These are phyloP conservation scores for Pestalotiopsis sp. DNA, from an alignment of 2,329 filamentous ascomycete genomes.

Conservation along the genomic window DNA sequence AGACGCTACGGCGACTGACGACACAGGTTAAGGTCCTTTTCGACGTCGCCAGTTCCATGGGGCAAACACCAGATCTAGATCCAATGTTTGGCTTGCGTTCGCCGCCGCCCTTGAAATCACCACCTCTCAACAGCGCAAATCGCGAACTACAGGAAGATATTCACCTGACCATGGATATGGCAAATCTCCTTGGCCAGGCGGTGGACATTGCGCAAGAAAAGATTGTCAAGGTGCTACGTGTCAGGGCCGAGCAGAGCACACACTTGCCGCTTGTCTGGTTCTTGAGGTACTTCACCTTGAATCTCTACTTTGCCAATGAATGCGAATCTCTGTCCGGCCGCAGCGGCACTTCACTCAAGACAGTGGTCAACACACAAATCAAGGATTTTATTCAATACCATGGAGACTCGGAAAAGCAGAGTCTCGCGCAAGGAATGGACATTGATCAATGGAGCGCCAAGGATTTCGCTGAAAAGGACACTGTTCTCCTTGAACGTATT, in stretches of 20 bases:
- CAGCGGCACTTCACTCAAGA: constrained; percentile 75
- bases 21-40: constrained; percentile 94
- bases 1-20: constrained; percentile 81
- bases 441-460: constrained; percentile 78
- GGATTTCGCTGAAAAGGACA: constrained; percentile 69
- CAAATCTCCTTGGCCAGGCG: constrained; percentile 75
- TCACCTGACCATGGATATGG: constrained; percentile 75
- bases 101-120: constrained; percentile 49
- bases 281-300: constrained; percentile 80
- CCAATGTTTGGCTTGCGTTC: constrained; percentile 43
- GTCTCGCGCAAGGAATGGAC: constrained; percentile 76
- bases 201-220: constrained; percentile 81
- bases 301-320: constrained; percentile 81
- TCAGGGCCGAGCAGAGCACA: constrained; percentile 73
- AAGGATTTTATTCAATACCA: constrained; percentile 75
- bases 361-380: constrained; percentile 79
- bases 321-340: constrained; percentile 83
- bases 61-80: constrained; percentile 35
- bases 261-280: constrained; percentile 70
- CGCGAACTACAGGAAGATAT: constrained; percentile 69
- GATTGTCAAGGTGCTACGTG: constrained; percentile 74
- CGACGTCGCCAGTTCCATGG: constrained; percentile 82
- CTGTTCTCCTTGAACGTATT: constrained; percentile 62
- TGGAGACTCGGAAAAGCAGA: constrained; percentile 72
- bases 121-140: constrained; percentile 51